phyloP scores from a whole-genome alignment of 2,329 filamentous ascomycete genomes.

The Myriosclerotinia duriaeana region DNA sequence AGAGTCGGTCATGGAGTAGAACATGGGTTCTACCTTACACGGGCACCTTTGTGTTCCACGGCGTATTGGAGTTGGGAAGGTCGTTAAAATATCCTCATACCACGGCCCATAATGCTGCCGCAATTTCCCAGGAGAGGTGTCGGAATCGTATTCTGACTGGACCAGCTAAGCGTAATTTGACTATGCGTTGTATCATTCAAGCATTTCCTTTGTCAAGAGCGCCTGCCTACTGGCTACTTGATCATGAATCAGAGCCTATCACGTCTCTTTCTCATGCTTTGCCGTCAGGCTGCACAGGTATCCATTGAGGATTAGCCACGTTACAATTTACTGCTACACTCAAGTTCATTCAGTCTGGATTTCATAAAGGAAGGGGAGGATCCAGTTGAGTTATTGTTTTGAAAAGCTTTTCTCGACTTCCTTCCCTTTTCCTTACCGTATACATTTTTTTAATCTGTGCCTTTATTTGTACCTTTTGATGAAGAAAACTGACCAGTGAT shows the following conservation, averaged over 20 bases:
- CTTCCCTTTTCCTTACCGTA: constrained; percentile 19
- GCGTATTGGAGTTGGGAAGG: constrained; percentile 36
- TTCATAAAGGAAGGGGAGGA: constrained; percentile 36
- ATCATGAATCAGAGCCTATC: constrained; percentile 37
- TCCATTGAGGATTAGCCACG: constrained; percentile 41
- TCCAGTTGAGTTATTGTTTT: constrained; percentile 25
- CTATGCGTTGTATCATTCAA: constrained; percentile 42
- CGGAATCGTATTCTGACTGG: constrained; percentile 39
- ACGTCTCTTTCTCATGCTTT: constrained; percentile 36
- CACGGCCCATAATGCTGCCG: constrained; percentile 31
- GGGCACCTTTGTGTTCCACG: constrained; percentile 35
- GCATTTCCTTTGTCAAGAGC: constrained; percentile 40
- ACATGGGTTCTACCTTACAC: constrained; percentile 31
- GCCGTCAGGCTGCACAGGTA: constrained; percentile 39
- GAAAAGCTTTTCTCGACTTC: constrained; percentile 23
- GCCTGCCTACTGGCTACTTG: constrained; percentile 40
- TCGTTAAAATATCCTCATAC: constrained; percentile 37
- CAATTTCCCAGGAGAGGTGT: constrained; percentile 33
- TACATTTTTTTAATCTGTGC: constrained; percentile 12
- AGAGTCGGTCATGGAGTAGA: constrained; percentile 37
- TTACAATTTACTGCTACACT: constrained; percentile 38
- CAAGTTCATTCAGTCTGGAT: constrained; percentile 28
- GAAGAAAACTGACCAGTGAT: constrained; percentile 21
- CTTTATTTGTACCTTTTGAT: constrained; percentile 10
- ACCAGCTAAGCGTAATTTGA: constrained; percentile 40